Percentiles rank a stretch among this genome's conserved stretches.
Evolutionary conservation across 441 rosid species (phyloP).

Genomic region (Capsella rubella): DNA sequence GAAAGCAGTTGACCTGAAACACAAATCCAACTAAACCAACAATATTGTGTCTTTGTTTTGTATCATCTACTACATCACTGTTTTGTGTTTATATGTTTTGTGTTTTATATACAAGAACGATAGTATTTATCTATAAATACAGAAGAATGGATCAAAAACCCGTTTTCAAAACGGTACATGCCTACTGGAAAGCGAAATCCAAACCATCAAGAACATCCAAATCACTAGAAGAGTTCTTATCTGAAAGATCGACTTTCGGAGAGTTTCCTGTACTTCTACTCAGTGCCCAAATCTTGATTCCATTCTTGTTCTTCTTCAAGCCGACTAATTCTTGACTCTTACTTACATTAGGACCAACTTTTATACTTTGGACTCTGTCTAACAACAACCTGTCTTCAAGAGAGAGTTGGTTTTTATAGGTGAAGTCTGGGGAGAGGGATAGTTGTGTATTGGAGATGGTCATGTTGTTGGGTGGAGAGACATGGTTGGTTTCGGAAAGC

Average conservation of each 20-base stretch:
- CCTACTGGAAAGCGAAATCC: constrained; percentile 38
- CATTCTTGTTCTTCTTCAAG: constrained; percentile 43
- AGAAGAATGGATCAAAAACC: constrained; percentile 32
- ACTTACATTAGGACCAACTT: constrained; percentile 61
- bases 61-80: constrained; percentile 21
- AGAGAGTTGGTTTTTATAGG: constrained; percentile 53
- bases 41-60: constrained; percentile 28
- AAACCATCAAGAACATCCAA: constrained; percentile 74
- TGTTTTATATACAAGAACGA: constrained; percentile 34
- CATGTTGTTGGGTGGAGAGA: constrained; percentile 33
- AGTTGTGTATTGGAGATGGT: constrained; percentile 42
- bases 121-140: constrained; percentile 29
- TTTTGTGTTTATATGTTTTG: constrained; percentile 16
- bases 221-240: constrained; percentile 41
- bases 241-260: constrained; percentile 46
- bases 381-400: constrained; percentile 63
- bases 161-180: constrained; percentile 17
- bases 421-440: constrained; percentile 43
- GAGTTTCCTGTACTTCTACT: constrained; percentile 79
- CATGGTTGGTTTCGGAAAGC: constrained; percentile 46
- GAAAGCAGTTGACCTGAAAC: constrained; percentile 36
- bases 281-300: constrained; percentile 46
- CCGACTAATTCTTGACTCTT: constrained; percentile 70
- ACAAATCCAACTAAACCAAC: constrained; percentile 46
- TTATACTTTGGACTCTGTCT: constrained; percentile 52